A percentile compares a stretch with the other conserved stretches of the same genome.
Conservation (phyloP, 306 rosid genomes). For the Abrus precatorius region DNA sequence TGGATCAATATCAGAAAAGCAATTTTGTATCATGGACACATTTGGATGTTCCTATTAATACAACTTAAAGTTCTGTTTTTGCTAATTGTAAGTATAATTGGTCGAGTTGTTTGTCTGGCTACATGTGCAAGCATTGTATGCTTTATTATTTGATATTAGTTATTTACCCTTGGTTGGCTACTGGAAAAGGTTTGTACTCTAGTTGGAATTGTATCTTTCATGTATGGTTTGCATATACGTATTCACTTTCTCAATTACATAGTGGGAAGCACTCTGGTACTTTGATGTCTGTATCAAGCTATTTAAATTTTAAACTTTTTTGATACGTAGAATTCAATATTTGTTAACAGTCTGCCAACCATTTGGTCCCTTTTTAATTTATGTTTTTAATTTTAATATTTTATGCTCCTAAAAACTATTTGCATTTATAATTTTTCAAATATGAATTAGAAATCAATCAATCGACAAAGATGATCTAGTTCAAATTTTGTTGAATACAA, state of each 20-base stretch:
- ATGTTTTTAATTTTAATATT: too few species aligned
- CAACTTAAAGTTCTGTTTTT: not conserved
- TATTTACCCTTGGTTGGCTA: not conserved
- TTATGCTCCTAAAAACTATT: too few species aligned
- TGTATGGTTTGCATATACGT: not conserved
- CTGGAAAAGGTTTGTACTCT: not conserved
- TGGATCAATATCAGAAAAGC: not conserved
- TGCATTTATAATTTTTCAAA: too few species aligned
- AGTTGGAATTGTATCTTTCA: not conserved
- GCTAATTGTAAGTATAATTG: not conserved
- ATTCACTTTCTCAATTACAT: not conserved
- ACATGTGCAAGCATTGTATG: not conserved
- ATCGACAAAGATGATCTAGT: too few species aligned
- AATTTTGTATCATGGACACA: not conserved
- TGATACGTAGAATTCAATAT: not conserved
- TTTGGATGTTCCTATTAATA: conserved; percentile 1
- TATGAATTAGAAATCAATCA: too few species aligned
- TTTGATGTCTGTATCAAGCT: not conserved
- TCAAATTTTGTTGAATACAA: too few species aligned
- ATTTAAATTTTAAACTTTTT: not conserved
- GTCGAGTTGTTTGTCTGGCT: conserved; percentile 14
- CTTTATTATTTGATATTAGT: not conserved
- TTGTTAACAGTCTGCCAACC: not conserved
- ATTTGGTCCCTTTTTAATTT: too few species aligned
- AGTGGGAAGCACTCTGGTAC: not conserved